Percentiles rank a stretch among this genome's conserved stretches.
Conservation (phyloP, 305 asterid genomes). For the Fraxinus floribunda region DNA sequence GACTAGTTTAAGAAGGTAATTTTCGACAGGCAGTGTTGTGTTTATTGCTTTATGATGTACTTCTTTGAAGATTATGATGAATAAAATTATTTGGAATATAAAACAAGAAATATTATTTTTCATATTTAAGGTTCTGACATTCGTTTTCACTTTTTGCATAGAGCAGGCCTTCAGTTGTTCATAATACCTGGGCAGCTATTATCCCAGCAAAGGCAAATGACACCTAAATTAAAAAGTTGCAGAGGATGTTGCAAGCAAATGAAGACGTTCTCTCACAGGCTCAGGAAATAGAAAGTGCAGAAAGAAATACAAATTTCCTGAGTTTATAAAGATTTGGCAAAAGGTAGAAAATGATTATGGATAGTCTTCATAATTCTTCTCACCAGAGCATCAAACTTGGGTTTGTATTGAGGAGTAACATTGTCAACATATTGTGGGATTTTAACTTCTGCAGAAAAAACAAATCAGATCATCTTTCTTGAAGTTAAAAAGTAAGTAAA, state of each 20-base stretch:
- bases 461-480: not conserved
- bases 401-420: slow-evolving; percentile 87
- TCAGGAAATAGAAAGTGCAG: too few relatives aligned
- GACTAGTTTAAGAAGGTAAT: not conserved
- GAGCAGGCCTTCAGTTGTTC: too few relatives aligned
- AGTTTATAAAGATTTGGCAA: too few relatives aligned
- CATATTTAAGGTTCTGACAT: too few relatives aligned
- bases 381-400: slow-evolving; percentile 92
- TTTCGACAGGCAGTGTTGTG: not conserved
- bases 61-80: not conserved
- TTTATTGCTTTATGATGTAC: not conserved
- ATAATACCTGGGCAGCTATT: too few relatives aligned
- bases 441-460: slow-evolving; percentile 59
- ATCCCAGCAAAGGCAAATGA: too few relatives aligned
- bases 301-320: too few relatives aligned
- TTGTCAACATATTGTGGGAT: slow-evolving; percentile 86
- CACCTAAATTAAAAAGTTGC: too few relatives aligned
- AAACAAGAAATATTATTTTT: not conserved
- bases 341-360: too few relatives aligned
- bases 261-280: too few relatives aligned
- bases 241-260: too few relatives aligned
- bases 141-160: too few relatives aligned
- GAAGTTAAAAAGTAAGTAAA: not conserved
- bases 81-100: not conserved
- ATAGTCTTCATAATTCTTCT: slow-evolving; percentile 22